A percentile compares a stretch with the other conserved stretches of the same genome.
phyloP scores from a whole-genome alignment of 2,329 filamentous ascomycete genomes.

The Sphaerulina musiva region DNA sequence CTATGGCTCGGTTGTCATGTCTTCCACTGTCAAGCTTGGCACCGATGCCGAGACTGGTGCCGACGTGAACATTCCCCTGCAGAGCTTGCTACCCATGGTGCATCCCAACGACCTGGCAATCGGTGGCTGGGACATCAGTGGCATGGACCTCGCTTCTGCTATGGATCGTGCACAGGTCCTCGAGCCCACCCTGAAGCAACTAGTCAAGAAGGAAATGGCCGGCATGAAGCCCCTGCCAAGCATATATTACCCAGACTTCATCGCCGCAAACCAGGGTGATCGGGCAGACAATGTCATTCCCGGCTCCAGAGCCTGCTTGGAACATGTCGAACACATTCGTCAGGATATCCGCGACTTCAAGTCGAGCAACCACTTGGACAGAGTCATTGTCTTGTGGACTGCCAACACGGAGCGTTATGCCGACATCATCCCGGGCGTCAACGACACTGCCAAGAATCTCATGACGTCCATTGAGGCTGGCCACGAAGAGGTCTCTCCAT shows the following conservation, averaged over 20 bases:
- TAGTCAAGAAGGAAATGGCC: slow-evolving; percentile 89
- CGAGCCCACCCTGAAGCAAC: slow-evolving; percentile 84
- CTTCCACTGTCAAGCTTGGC: slow-evolving; percentile 93
- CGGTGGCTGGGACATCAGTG: slow-evolving; percentile 96
- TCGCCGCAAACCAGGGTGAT: slow-evolving; percentile 95
- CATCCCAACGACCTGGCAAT: slow-evolving; percentile 93
- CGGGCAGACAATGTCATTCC: slow-evolving; percentile 85
- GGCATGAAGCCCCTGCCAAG: slow-evolving; percentile 81
- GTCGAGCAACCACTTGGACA: slow-evolving; percentile 73
- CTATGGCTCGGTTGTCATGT: slow-evolving; percentile 96
- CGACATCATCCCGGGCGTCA: slow-evolving; percentile 78
- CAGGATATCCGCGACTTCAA: slow-evolving; percentile 95
- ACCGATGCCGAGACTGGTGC: slow-evolving; percentile 73
- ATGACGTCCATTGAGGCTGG: slow-evolving; percentile 78
- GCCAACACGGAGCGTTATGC: slow-evolving; percentile 98
- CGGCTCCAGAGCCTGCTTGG: slow-evolving; percentile 75
- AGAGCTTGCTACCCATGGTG: slow-evolving; percentile 77
- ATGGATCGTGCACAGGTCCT: slow-evolving; percentile 96
- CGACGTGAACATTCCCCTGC: slow-evolving; percentile 95
- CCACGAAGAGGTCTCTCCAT: slow-evolving; percentile 87
- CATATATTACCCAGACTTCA: slow-evolving; percentile 99
- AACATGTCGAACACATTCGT: slow-evolving; percentile 87
- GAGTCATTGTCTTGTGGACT: slow-evolving; percentile 96
- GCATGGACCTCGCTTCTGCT: slow-evolving; percentile 77
- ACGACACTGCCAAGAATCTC: slow-evolving; percentile 93